Conservation (phyloP, 2,329 filamentous ascomycete species). For the Fusarium nygamai region DNA sequence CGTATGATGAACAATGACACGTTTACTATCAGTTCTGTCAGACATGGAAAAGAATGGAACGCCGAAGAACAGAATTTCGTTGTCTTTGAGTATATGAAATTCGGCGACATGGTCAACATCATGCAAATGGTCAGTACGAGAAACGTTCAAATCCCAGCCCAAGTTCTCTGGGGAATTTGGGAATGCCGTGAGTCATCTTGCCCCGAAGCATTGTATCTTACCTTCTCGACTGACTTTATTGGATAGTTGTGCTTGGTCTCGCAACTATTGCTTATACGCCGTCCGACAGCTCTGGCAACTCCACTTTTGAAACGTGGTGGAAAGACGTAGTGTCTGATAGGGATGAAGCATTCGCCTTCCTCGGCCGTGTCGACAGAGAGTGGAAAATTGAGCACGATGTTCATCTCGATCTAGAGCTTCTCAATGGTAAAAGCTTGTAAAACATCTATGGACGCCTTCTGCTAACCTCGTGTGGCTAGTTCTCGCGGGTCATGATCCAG, state of each 20-base stretch:
- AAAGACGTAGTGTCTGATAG: neutral
- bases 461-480: slow-evolving; percentile 30
- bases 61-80: slow-evolving; percentile 10
- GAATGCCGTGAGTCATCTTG: slow-evolving; percentile 41
- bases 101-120: slow-evolving; percentile 36
- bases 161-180: slow-evolving; percentile 45
- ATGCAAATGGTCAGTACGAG: slow-evolving; percentile 12
- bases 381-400: slow-evolving; percentile 39
- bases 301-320: slow-evolving; percentile 28
- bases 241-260: slow-evolving; percentile 43
- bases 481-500: slow-evolving; percentile 21
- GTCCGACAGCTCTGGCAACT: neutral
- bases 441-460: neutral
- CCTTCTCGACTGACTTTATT: neutral
- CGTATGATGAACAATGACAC: slow-evolving; percentile 2
- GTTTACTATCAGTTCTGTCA: neutral
- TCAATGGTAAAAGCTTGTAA: slow-evolving; percentile 40
- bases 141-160: slow-evolving; percentile 19
- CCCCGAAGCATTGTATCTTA: neutral
- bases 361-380: slow-evolving; percentile 1
- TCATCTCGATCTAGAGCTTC: slow-evolving; percentile 45
- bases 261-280: slow-evolving; percentile 44
- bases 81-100: slow-evolving; percentile 42
- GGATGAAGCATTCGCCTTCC: neutral
- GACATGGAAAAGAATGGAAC: neutral